A percentile compares a stretch with the other conserved stretches of the same genome.
Evolutionary conservation across 2,329 filamentous ascomycete genomes (phyloP).

Genomic region (Colletotrichum sp.): DNA sequence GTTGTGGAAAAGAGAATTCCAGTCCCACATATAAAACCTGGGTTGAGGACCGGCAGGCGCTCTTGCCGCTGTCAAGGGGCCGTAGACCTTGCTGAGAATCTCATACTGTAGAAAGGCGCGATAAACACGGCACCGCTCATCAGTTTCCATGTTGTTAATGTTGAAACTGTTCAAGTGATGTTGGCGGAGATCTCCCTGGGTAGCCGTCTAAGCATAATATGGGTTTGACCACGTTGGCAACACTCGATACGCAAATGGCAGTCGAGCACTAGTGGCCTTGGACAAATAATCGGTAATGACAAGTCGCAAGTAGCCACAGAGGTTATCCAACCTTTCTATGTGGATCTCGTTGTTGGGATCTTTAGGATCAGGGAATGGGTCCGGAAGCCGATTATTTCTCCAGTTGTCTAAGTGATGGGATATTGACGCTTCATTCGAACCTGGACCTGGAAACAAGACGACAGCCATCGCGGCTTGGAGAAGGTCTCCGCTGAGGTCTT

Average conservation of each 20-base stretch:
- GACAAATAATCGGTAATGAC: neutral
- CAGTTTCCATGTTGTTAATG: neutral
- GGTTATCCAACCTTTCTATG: neutral
- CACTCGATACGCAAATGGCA: neutral
- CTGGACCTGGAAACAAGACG: neutral
- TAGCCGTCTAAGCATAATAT: accelerated
- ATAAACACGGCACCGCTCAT: neutral
- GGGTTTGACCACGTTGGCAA: neutral
- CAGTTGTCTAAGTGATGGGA: neutral
- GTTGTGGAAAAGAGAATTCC: neutral
- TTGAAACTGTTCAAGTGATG: neutral
- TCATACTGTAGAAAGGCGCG: neutral
- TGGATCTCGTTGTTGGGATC: too few relatives aligned
- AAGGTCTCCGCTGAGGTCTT: neutral
- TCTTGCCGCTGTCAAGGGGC: neutral
- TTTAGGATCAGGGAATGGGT: neutral
- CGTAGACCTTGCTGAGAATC: neutral
- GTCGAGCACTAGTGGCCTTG: neutral
- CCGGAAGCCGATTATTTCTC: accelerated
- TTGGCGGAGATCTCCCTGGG: accelerated
- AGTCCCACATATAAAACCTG: neutral
- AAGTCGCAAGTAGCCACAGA: neutral
- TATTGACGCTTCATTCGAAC: neutral
- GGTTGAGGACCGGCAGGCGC: neutral
- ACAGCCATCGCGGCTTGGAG: neutral